A percentile compares a stretch with the other conserved stretches of the same genome.
Conservation (phyloP, 2,329 filamentous ascomycete genomes). For the Magnaporthiopsis rhizophila region DNA sequence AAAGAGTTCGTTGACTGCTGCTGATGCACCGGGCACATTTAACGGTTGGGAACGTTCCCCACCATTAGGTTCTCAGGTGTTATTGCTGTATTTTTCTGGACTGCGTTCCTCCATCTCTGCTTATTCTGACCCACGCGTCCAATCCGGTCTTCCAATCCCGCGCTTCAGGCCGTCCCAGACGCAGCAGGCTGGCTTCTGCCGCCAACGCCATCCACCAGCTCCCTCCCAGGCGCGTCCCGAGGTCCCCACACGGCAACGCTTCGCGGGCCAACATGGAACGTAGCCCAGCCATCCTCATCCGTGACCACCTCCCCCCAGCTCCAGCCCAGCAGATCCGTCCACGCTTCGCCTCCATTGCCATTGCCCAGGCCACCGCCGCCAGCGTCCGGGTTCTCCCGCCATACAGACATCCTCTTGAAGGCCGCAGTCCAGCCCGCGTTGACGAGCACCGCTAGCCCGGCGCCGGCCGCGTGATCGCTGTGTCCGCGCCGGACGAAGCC, state of each 20-base stretch:
- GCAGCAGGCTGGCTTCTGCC: no score
- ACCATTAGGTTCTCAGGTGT: no score
- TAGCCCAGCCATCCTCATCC: slow-evolving; percentile 48
- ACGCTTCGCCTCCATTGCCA: slow-evolving; percentile 48
- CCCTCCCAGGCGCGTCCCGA: slow-evolving; percentile 41
- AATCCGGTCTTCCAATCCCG: no score
- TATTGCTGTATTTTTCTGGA: no score
- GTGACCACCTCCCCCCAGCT: slow-evolving; percentile 47
- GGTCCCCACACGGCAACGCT: slow-evolving; percentile 58
- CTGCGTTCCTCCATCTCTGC: no score
- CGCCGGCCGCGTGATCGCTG: slow-evolving; percentile 36
- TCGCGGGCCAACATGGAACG: slow-evolving; percentile 44
- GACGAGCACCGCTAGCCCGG: slow-evolving; percentile 49
- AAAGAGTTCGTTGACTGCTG: no score
- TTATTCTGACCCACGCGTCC: no score
- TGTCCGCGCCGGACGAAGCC: slow-evolving; percentile 47
- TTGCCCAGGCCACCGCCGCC: slow-evolving; percentile 56
- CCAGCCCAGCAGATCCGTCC: slow-evolving; percentile 55
- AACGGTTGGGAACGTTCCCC: no score
- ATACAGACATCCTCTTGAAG: slow-evolving; percentile 54
- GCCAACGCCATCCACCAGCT: slow-evolving; percentile 15
- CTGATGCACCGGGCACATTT: no score
- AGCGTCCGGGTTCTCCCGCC: slow-evolving; percentile 51
- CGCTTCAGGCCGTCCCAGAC: no score
- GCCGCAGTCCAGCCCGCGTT: slow-evolving; percentile 39